Evolutionary conservation across 345 rosid species (phyloP).

Genomic region (Rubroshorea leprosula): DNA sequence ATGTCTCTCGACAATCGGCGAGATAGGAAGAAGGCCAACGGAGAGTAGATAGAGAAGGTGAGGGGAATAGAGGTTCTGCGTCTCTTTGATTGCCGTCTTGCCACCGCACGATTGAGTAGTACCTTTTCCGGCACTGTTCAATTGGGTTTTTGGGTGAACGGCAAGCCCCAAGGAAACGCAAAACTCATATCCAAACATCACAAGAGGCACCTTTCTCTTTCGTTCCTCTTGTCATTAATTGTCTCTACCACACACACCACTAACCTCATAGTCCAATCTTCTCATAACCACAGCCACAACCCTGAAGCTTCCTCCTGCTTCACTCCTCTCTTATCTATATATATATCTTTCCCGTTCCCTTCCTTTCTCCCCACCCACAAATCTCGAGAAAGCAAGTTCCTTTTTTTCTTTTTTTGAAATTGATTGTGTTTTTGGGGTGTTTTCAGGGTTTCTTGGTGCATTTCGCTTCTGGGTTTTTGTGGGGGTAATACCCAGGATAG

Average conservation of each 20-base stretch:
- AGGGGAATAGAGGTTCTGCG: too few relatives aligned
- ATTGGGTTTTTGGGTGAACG: too few relatives aligned
- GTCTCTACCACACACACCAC: neutral
- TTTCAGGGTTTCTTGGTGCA: constrained; percentile 3
- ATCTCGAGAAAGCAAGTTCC: neutral
- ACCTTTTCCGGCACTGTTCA: too few relatives aligned
- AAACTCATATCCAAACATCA: too few relatives aligned
- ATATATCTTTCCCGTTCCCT: constrained; percentile 23
- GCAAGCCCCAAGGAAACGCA: too few relatives aligned
- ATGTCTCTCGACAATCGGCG: too few relatives aligned
- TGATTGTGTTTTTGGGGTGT: constrained; percentile 1
- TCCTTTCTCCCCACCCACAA: neutral
- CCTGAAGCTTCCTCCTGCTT: constrained; percentile 11
- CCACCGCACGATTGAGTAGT: too few relatives aligned
- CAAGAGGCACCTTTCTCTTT: neutral
- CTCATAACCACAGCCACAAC: constrained; percentile 14
- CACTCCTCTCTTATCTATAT: constrained; percentile 44
- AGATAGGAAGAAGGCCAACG: too few relatives aligned
- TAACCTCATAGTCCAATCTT: neutral
- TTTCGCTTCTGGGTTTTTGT: constrained; percentile 14
- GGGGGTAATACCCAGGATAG: constrained; percentile 36
- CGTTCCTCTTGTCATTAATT: constrained; percentile 13
- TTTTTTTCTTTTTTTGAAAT: neutral
- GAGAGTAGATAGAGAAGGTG: too few relatives aligned
- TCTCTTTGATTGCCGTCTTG: too few relatives aligned